Base-by-base conservation (phyloP, 1,284 basidiomycete genomes). In the Sphaerobolus stellatus region DNA sequence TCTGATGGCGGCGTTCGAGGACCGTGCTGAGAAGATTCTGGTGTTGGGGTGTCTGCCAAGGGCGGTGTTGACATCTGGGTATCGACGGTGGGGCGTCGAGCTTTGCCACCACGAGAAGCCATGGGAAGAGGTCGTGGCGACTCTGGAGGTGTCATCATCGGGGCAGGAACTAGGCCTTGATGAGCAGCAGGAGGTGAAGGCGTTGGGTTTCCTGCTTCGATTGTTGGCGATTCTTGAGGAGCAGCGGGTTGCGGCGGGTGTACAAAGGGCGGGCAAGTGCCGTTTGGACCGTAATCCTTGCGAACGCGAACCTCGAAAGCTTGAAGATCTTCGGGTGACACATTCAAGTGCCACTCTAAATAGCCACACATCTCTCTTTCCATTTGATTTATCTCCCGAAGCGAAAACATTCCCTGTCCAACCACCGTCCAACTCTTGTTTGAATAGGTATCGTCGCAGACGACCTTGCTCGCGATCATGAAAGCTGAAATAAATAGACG, bases 371-470 rank as follows among this genome's bases (percentile, higher is more conserved):
- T 93, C 69, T 96, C 92, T 5, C 92, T 73, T 73, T 95, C 92
- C 93, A 96, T 95, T 77, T 95, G 93, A 70, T 97, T 96, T 64
- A 96, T 88, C 77, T 97, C 94, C 40, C 90, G 82, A 2, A 96
- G 71, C 1, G 84, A 84, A 65, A 95, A 96, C 86, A 95, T 90
- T 50, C 86, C 88, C 68, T 96, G 93, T 0, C 91, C 93, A 46
- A 97, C 94, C 48, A 97, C 90, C 20, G 86, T 85, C 94, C 94
- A 97, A 0, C 90, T 94, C 72, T 95, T 94, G 82, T 97, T 97
- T 16, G 91, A 94, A 67, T 95, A 96, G 0, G 94, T 97, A 68
- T 98, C 93, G 76, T 97, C 94, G 72, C 92, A 94, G 61, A 94
- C 91, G 18, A 93, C 89, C 71, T 94, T 94, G 4, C 84, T 88